Conservation (phyloP, 2,329 filamentous ascomycete genomes). For the Monosporascus sp. region DNA sequence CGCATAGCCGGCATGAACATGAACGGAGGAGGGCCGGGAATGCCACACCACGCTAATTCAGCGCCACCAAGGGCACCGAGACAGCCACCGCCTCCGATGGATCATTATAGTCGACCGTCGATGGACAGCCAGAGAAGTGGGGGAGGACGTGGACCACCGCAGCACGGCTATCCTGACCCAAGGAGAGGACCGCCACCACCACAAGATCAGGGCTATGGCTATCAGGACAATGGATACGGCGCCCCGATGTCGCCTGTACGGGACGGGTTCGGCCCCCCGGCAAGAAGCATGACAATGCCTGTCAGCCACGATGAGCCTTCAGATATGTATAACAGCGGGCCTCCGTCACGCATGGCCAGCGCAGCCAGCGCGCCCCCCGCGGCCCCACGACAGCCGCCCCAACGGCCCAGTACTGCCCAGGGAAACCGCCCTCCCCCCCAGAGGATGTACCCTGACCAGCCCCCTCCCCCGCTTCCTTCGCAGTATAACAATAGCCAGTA, state of each 20-base stretch:
- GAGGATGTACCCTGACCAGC: slow-evolving; percentile 44
- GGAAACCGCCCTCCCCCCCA: slow-evolving; percentile 49
- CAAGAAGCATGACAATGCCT: slow-evolving; percentile 60
- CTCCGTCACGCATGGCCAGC: slow-evolving; percentile 35
- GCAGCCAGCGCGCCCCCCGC: slow-evolving; percentile 44
- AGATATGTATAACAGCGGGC: slow-evolving; percentile 30
- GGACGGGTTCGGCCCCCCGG: slow-evolving; percentile 45
- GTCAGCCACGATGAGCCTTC: slow-evolving; percentile 36
- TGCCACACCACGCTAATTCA: slow-evolving; percentile 21
- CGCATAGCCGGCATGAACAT: slow-evolving; percentile 38
- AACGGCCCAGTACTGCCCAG: slow-evolving; percentile 50
- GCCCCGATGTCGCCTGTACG: slow-evolving; percentile 29
- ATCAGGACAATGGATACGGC: slow-evolving; percentile 32
- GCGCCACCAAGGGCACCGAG: slow-evolving; percentile 28
- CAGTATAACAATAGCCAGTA: neutral
- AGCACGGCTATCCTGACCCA: slow-evolving; percentile 32
- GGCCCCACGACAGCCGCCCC: slow-evolving; percentile 40
- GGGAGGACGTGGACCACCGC: slow-evolving; percentile 29
- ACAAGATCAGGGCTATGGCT: slow-evolving; percentile 29
- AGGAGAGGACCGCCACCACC: slow-evolving; percentile 29
- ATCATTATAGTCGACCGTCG: slow-evolving; percentile 31
- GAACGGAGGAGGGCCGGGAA: slow-evolving; percentile 20
- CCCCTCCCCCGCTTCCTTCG: slow-evolving; percentile 27
- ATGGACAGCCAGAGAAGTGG: slow-evolving; percentile 26
- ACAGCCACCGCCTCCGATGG: slow-evolving; percentile 26